Conservation (phyloP, 352 stramenopile genomes). For the Phytophthora idaei region DNA sequence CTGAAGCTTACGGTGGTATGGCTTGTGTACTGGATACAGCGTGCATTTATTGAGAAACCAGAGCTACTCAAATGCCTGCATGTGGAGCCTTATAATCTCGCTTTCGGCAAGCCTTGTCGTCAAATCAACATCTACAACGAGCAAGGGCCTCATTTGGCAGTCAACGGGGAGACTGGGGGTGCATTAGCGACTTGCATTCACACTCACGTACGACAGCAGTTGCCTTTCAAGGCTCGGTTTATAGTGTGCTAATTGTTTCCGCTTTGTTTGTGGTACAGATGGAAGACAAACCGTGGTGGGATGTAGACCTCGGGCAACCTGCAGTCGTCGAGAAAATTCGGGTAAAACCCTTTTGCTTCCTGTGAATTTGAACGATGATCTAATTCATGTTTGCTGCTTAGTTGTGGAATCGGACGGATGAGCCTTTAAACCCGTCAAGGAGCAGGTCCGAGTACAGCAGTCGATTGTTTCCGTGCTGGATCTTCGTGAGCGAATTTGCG, state of each 20-base stretch:
- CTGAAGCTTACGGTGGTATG: not conserved
- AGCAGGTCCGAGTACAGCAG: constrained; percentile 74
- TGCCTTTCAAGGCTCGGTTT: not conserved
- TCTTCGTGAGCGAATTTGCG: constrained; percentile 90
- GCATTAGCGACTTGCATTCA: constrained; percentile 80
- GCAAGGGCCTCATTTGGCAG: constrained; percentile 75
- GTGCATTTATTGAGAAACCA: constrained; percentile 76
- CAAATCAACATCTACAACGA: constrained; percentile 94
- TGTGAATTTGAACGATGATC: not conserved
- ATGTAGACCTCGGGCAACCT: constrained; percentile 89
- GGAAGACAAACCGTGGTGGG: constrained; percentile 93
- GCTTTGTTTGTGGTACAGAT: constrained; percentile 37
- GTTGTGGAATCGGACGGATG: constrained; percentile 93
- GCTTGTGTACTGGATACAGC: constrained; percentile 28
- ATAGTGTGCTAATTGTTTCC: constrained; percentile 1
- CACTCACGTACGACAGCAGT: constrained; percentile 70
- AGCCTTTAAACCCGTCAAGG: constrained; percentile 79
- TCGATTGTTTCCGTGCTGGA: constrained; percentile 92
- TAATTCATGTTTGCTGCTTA: constrained; percentile 54
- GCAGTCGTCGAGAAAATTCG: constrained; percentile 81
- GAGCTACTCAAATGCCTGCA: constrained; percentile 83
- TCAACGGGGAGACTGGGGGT: constrained; percentile 83
- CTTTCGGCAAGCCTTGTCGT: constrained; percentile 66
- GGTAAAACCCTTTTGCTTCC: constrained; percentile 25
- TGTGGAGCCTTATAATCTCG: constrained; percentile 90